Percentiles rank a stretch among this genome's conserved stretches.
These are phyloP conservation scores for Cordyceps cicadae DNA, from an alignment of 2,329 filamentous ascomycete species.

Conservation along the genomic window DNA sequence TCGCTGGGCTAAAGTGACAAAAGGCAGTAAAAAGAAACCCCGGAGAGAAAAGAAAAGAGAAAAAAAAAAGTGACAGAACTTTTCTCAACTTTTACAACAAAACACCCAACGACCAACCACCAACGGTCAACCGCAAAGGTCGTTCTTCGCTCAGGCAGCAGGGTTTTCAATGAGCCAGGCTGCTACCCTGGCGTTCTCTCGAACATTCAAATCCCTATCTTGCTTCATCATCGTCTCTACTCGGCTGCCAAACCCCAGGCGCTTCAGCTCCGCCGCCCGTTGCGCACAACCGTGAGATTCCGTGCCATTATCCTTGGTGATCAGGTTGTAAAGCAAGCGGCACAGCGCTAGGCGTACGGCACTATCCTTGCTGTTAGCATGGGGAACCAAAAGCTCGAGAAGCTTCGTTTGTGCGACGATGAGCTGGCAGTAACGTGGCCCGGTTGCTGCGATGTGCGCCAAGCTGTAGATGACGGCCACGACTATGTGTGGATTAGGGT, in stretches of 20 bases:
- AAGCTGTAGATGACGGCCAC: constrained; percentile 72
- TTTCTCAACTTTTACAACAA: too few relatives aligned
- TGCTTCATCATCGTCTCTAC: constrained; percentile 52
- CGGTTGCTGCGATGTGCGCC: constrained; percentile 78
- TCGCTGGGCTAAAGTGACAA: too few relatives aligned
- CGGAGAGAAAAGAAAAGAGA: background rate
- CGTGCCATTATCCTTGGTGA: constrained; percentile 66
- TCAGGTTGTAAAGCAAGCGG: constrained; percentile 79
- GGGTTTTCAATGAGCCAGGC: constrained; percentile 58
- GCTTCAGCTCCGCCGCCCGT: constrained; percentile 60
- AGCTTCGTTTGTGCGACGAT: constrained; percentile 70
- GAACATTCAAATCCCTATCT: constrained; percentile 72
- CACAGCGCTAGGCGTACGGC: constrained; percentile 72
- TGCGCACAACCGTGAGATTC: constrained; percentile 59
- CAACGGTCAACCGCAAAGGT: background rate
- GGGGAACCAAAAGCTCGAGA: constrained; percentile 61
- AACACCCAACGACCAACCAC: too few relatives aligned
- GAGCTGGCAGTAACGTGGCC: constrained; percentile 67
- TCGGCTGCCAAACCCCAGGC: constrained; percentile 61
- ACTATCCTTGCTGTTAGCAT: constrained; percentile 64
- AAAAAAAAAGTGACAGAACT: background rate
- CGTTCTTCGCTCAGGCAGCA: constrained; percentile 12
- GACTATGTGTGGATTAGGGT: constrained; percentile 62
- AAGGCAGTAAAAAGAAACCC: background rate
- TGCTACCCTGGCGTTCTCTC: constrained; percentile 75